Percentiles rank a stretch among this genome's conserved stretches.
Conservation (phyloP, 768 basidiomycete genomes). For the Cystobasidium ongulense region DNA sequence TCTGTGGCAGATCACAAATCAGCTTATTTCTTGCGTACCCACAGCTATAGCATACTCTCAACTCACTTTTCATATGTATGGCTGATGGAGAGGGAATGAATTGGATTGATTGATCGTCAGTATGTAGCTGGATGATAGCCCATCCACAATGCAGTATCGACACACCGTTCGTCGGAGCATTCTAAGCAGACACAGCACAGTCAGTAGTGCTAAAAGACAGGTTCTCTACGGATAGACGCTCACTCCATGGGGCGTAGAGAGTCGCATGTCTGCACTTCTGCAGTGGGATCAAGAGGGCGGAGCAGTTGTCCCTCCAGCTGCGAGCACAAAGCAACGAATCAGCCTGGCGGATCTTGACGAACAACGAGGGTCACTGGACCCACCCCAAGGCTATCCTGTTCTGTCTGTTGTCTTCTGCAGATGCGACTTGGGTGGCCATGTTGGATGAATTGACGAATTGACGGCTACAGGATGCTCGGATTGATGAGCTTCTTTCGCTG, state of each 20-base stretch:
- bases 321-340: background rate
- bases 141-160: background rate
- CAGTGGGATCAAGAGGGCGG: constrained; percentile 38
- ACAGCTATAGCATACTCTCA: background rate
- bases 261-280: constrained; percentile 43
- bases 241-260: constrained; percentile 41
- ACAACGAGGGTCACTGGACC: background rate
- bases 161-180: constrained; percentile 42
- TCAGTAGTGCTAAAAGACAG: background rate
- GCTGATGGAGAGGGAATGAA: constrained; percentile 28
- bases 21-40: too few species aligned
- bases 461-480: background rate
- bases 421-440: constrained; percentile 11
- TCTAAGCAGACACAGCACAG: constrained; percentile 1
- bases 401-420: constrained; percentile 8
- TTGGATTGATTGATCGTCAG: too few species aligned
- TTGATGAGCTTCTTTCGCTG: background rate
- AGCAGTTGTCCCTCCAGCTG: constrained; percentile 35
- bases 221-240: background rate
- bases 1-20: constrained; percentile 9
- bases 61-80: constrained; percentile 42
- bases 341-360: background rate
- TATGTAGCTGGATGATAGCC: background rate
- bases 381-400: constrained; percentile 19
- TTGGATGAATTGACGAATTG: too few species aligned